Evolutionary conservation across 768 basidiomycete genomes (phyloP).

Genomic region (Suillus ampliporus): DNA sequence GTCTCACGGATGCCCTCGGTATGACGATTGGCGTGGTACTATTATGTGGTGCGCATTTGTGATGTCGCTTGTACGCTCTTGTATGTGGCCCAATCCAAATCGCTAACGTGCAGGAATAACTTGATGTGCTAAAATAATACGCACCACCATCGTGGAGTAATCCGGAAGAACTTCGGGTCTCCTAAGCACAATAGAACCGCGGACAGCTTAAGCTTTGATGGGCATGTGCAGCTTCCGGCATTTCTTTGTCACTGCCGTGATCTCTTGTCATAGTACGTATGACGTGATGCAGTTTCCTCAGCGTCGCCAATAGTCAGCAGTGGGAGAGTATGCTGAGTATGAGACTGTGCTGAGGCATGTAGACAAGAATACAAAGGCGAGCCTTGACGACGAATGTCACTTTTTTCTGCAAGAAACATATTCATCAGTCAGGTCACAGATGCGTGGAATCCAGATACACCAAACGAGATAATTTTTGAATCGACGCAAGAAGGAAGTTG

Average conservation of each 20-base stretch:
- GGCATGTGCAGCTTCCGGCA: background rate
- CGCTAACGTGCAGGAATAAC: no score
- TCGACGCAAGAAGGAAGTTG: background rate
- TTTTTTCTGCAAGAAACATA: background rate
- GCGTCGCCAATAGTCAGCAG: background rate
- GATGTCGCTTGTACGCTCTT: no score
- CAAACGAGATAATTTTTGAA: background rate
- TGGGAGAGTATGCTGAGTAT: background rate
- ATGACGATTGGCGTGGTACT: background rate
- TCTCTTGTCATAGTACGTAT: background rate
- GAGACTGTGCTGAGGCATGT: background rate
- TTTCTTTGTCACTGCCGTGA: background rate
- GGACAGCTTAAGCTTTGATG: slow-evolving; percentile 1
- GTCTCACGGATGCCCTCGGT: background rate
- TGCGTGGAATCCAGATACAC: background rate
- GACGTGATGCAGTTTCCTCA: background rate
- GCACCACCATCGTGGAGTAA: background rate
- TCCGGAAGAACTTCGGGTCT: background rate
- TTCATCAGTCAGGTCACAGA: background rate
- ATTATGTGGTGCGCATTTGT: no score
- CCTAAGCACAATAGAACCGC: background rate
- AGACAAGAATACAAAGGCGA: background rate
- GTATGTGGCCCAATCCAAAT: no score
- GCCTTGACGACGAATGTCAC: background rate
- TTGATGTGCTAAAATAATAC: no score